Evolutionary conservation across 1,284 basidiomycete species (phyloP).

Genomic region (Apiotrichum gracile): DNA sequence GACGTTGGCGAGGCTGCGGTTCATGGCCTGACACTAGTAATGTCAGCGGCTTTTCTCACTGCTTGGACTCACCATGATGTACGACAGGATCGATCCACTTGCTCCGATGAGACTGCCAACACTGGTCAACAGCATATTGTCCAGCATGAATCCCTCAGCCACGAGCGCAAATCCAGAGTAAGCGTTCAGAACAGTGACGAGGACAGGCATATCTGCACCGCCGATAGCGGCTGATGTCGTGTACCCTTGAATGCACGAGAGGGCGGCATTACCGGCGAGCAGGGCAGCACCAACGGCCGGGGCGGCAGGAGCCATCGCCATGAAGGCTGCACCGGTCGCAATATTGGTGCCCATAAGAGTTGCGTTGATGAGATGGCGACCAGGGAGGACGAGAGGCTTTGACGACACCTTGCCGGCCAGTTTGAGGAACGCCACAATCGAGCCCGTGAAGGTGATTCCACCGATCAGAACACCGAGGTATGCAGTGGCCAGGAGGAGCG

Average conservation of each 20-base stretch:
- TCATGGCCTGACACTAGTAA: constrained; percentile 78
- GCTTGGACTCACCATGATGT: constrained; percentile 65
- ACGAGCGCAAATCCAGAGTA: constrained; percentile 88
- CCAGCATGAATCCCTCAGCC: constrained; percentile 84
- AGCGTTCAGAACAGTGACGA: constrained; percentile 79
- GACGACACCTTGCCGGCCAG: constrained; percentile 71
- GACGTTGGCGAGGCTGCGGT: constrained; percentile 44
- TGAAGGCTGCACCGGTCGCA: constrained; percentile 66
- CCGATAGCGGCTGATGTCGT: constrained; percentile 80
- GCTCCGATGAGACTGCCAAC: constrained; percentile 77
- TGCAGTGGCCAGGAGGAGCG: constrained; percentile 69
- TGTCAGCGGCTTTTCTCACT: background rate
- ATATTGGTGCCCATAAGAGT: constrained; percentile 63
- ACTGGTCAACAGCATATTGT: constrained; percentile 72
- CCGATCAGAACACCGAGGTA: constrained; percentile 79
- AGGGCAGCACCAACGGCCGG: constrained; percentile 69
- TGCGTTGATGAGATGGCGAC: constrained; percentile 66
- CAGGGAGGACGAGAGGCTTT: constrained; percentile 63
- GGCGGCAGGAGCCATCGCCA: constrained; percentile 61
- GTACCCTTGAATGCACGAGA: constrained; percentile 71
- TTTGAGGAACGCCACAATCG: constrained; percentile 80
- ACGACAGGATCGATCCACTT: constrained; percentile 79
- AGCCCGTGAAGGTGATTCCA: constrained; percentile 50
- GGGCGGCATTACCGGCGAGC: constrained; percentile 61
- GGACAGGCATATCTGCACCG: constrained; percentile 83